These are phyloP conservation scores for Cotoneaster glaucophyllus DNA, from an alignment of 306 rosid genomes.

Conservation along the genomic window DNA sequence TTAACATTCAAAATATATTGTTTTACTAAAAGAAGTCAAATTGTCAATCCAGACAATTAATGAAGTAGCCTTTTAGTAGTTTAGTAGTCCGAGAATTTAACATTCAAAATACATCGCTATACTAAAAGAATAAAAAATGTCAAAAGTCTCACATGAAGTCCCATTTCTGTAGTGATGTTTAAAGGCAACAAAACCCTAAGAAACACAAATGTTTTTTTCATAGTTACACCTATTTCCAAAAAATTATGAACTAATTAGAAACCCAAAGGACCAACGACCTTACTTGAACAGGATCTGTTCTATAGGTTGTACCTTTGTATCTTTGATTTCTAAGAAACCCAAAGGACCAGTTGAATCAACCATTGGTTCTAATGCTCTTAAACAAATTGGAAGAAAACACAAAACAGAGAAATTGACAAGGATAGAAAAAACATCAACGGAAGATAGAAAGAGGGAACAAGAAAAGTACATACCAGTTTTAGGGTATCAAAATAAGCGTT, in stretches of 20 bases:
- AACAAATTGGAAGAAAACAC: no score
- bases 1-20: not conserved
- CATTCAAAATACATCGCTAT: not conserved
- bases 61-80: not conserved
- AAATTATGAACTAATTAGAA: not conserved
- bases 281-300: no score
- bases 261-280: not conserved
- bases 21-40: not conserved
- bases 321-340: not conserved
- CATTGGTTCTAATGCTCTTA: not conserved
- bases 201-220: no score
- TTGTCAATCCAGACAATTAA: no score
- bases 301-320: no score
- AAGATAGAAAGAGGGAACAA: not conserved
- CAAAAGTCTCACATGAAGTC: not conserved
- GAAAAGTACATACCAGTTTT: constrained; percentile 27
- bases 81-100: not conserved
- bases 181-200: not conserved
- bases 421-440: not conserved
- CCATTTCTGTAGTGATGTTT: not conserved
- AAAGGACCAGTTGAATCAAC: not conserved
- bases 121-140: not conserved
- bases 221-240: no score
- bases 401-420: not conserved
- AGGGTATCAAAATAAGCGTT: constrained; percentile 59